phyloP scores from a whole-genome alignment of 2,329 filamentous ascomycete genomes.

The Apiospora malaysiana region DNA sequence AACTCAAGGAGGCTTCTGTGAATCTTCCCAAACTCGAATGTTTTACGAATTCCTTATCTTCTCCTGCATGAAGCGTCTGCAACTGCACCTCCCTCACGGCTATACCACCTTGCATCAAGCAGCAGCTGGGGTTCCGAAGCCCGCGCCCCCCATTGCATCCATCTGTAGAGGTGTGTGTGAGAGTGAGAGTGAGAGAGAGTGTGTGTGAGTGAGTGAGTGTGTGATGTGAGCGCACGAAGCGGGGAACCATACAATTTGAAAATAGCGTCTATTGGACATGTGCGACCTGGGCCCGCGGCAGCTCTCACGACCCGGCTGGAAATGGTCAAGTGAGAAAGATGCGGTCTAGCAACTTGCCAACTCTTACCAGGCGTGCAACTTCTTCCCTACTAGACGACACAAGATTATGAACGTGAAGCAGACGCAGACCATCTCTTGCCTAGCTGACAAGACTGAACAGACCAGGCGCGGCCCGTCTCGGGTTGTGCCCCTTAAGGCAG shows the following conservation, averaged over 20 bases:
- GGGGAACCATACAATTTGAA: not conserved
- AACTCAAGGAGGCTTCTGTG: not conserved
- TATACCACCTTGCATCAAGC: conserved; percentile 12
- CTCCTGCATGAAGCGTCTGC: conserved; percentile 15
- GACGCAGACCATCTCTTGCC: not conserved
- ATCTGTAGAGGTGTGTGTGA: not conserved
- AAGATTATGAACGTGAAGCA: not conserved
- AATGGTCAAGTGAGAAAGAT: conserved; percentile 13
- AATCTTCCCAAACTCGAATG: not conserved
- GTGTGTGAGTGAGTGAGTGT: conserved; percentile 4
- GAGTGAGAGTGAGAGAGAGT: not conserved
- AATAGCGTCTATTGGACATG: conserved; percentile 20
- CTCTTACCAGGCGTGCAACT: not conserved
- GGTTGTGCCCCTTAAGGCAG: conserved; percentile 13
- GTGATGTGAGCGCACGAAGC: conserved; percentile 6
- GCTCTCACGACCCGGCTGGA: not conserved
- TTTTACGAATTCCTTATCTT: conserved; percentile 18
- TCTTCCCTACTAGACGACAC: not conserved
- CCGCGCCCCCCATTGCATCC: conserved; percentile 1
- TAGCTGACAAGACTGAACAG: not conserved
- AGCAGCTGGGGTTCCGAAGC: not conserved
- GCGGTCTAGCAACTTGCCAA: conserved; percentile 10
- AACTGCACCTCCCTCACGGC: conserved; percentile 12
- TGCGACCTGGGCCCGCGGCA: conserved; percentile 17
- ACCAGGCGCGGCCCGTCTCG: conserved; percentile 5